Percentiles rank a stretch among this genome's conserved stretches.
Conservation (phyloP, 306 rosid species). For the Myrica gale region DNA sequence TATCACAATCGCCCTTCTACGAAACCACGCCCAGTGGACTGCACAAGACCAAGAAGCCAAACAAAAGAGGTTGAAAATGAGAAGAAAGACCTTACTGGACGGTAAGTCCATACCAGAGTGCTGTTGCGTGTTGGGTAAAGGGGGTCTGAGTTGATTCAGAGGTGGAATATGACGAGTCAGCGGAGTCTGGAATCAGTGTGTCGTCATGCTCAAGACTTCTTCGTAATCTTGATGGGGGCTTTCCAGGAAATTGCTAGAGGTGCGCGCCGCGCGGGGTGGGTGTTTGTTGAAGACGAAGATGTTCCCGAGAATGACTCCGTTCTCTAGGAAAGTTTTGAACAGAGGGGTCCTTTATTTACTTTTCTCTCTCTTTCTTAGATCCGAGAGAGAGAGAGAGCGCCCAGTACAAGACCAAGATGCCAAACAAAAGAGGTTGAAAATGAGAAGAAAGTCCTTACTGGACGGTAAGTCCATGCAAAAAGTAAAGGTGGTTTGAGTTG, state of each 20-base stretch:
- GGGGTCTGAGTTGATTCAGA: constrained; percentile 54
- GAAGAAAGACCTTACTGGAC: constrained; percentile 43
- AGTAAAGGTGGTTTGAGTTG: constrained; percentile 38
- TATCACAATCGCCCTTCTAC: constrained; percentile 21
- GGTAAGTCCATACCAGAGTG: constrained; percentile 57
- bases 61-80: not conserved
- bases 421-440: not conserved
- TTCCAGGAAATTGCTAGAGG: not conserved
- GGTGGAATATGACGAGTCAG: constrained; percentile 89
- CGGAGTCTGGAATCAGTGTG: constrained; percentile 68
- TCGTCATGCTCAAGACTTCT: constrained; percentile 52
- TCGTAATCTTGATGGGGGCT: constrained; percentile 32
- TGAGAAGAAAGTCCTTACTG: constrained; percentile 31
- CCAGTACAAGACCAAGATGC: constrained; percentile 41
- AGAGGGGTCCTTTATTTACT: constrained; percentile 9
- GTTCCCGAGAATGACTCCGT: constrained; percentile 67
- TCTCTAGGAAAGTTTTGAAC: constrained; percentile 61
- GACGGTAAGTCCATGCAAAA: constrained; percentile 60
- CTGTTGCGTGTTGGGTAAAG: constrained; percentile 28
- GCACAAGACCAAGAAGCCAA: constrained; percentile 23
- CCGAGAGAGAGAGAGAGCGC: constrained; percentile 18
- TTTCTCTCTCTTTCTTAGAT: too few relatives aligned
- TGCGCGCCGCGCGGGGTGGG: not conserved
- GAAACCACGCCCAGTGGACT: constrained; percentile 84
- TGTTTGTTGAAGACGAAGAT: constrained; percentile 54